These are phyloP conservation scores for Amaranthus hypochondriacus DNA, from an alignment of 148 eudicot species.

Conservation along the genomic window DNA sequence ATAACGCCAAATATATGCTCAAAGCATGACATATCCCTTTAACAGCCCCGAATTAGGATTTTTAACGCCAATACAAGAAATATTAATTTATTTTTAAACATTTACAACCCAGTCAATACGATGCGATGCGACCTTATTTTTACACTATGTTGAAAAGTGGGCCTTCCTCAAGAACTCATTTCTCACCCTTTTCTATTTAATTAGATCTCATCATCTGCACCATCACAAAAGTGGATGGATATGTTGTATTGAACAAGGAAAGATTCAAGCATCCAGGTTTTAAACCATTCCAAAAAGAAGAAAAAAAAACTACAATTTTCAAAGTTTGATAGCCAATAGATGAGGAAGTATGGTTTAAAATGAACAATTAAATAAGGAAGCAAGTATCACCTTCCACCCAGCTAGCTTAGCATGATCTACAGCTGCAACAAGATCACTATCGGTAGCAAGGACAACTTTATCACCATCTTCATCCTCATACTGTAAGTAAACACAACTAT, in stretches of 20 bases:
- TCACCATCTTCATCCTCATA: conserved; percentile 97
- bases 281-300: not conserved
- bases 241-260: not conserved
- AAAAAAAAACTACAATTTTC: not conserved
- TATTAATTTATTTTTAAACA: no score
- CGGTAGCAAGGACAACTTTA: conserved; percentile 76
- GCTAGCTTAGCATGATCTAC: conserved; percentile 86
- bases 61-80: no score
- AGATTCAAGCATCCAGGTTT: not conserved
- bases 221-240: no score
- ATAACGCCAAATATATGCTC: no score
- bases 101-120: no score
- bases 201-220: not conserved
- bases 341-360: not conserved
- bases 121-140: no score
- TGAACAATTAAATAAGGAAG: not conserved
- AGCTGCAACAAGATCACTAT: conserved; percentile 91
- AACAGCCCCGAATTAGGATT: no score
- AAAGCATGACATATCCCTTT: no score
- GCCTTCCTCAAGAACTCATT: not conserved
- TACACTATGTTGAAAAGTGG: no score
- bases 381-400: conserved; percentile 76
- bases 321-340: conserved; percentile 1
- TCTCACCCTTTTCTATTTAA: not conserved
- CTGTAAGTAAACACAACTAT: conserved; percentile 33